phyloP scores from a whole-genome alignment of 169 alveolate species.

The Plasmodium knowlesi region DNA sequence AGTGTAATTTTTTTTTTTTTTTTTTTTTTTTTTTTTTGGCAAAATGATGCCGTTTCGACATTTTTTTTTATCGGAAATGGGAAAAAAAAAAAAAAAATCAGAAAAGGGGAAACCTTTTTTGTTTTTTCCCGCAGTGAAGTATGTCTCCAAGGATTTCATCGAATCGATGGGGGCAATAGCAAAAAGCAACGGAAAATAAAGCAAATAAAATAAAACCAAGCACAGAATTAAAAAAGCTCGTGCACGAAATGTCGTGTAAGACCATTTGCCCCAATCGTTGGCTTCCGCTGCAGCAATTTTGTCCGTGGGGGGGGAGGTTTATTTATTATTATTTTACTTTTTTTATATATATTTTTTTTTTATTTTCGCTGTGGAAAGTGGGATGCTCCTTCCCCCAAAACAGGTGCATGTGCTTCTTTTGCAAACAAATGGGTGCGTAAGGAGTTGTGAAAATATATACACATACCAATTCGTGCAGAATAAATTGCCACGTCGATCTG shows the following conservation, averaged over 20 bases:
- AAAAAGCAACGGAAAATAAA: not conserved
- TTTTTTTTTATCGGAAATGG: not conserved
- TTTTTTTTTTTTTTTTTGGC: not conserved
- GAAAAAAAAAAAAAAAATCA: not conserved
- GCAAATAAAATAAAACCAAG: not conserved
- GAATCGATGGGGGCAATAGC: not conserved
- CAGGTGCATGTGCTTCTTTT: conserved; percentile 29
- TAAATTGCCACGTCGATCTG: not conserved
- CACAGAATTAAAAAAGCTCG: not conserved
- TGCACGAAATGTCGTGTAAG: conserved; percentile 1
- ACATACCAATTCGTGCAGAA: not conserved
- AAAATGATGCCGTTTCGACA: not conserved
- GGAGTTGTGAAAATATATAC: not conserved
- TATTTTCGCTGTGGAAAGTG: not conserved
- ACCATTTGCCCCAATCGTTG: not conserved
- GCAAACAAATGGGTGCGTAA: not conserved
- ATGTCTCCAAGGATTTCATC: not conserved
- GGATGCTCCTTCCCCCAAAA: not conserved
- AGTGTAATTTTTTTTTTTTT: not conserved
- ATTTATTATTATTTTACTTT: not conserved
- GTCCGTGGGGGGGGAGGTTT: not conserved
- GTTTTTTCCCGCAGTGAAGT: not conserved
- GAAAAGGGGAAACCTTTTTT: not conserved
- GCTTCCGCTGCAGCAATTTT: not conserved
- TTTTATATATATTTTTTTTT: not conserved